Conservation (phyloP, 192 early-diverging fungal species). For the Chytriomyces hyalinus region DNA sequence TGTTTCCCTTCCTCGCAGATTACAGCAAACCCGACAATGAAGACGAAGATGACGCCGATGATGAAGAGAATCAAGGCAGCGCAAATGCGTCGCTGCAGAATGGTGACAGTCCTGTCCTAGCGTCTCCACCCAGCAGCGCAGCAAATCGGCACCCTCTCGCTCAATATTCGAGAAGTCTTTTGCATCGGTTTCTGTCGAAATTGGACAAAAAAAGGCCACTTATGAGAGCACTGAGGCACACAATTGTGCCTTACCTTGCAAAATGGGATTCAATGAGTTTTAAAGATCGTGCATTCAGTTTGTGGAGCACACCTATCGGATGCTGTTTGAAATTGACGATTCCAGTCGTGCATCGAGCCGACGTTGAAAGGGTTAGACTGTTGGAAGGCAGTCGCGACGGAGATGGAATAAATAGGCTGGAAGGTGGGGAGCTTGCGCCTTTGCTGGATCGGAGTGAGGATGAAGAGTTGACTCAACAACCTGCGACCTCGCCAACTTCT, state of each 20-base stretch:
- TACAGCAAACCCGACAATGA: slow-evolving; percentile 27
- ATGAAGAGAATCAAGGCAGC: background rate
- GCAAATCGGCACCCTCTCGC: background rate
- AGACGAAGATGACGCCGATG: slow-evolving; percentile 22
- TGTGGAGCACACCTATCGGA: slow-evolving; percentile 61
- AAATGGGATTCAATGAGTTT: slow-evolving; percentile 56
- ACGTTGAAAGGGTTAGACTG: slow-evolving; percentile 27
- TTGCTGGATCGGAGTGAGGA: slow-evolving; percentile 38
- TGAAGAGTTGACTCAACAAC: slow-evolving; percentile 17
- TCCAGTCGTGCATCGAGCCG: slow-evolving; percentile 62
- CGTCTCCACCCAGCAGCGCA: background rate
- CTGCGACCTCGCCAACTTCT: background rate
- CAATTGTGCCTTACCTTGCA: slow-evolving; percentile 64
- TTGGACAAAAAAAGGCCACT: slow-evolving; percentile 29
- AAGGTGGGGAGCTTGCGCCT: slow-evolving; percentile 22
- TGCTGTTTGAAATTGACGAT: slow-evolving; percentile 61
- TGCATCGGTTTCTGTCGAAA: slow-evolving; percentile 17
- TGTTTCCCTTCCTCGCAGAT: slow-evolving; percentile 31
- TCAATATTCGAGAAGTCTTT: background rate
- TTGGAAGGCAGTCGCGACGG: slow-evolving; percentile 32
- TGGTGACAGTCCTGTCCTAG: background rate
- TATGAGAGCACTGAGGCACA: slow-evolving; percentile 16
- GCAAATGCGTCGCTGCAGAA: background rate
- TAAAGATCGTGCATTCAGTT: slow-evolving; percentile 52
- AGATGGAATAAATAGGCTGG: slow-evolving; percentile 8